Evolutionary conservation across 805 yeast genomes (phyloP).

Genomic region (Lachancea fermentati): DNA sequence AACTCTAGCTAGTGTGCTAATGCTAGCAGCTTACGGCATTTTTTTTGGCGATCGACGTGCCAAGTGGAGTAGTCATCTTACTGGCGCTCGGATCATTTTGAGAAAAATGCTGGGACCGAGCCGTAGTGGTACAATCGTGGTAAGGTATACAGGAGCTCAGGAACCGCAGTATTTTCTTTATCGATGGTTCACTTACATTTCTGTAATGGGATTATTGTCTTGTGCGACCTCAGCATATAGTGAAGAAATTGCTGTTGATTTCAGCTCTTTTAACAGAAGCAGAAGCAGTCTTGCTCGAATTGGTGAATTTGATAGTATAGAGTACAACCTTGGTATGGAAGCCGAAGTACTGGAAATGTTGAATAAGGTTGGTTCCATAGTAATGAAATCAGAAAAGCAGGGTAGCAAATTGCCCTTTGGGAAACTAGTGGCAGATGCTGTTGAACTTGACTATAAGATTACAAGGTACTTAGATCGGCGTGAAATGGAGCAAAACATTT

Average conservation of each 20-base stretch:
- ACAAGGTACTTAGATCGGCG: conserved; percentile 19
- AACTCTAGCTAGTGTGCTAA: conserved; percentile 37
- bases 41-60: conserved; percentile 38
- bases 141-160: neutral
- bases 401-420: neutral
- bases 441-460: conserved; percentile 36
- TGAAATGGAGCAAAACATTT: neutral
- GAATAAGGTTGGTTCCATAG: conserved; percentile 39
- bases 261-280: neutral
- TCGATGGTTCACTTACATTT: conserved; percentile 66
- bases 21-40: conserved; percentile 54
- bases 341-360: conserved; percentile 52
- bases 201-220: conserved; percentile 57
- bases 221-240: conserved; percentile 34
- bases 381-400: conserved; percentile 25
- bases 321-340: conserved; percentile 51
- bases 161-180: conserved; percentile 41
- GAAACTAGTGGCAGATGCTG: conserved; percentile 23
- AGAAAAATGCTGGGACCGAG: conserved; percentile 1
- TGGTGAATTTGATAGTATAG: neutral
- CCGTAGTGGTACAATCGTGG: neutral
- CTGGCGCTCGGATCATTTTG: conserved; percentile 9
- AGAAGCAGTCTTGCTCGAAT: neutral
- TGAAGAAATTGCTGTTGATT: neutral
- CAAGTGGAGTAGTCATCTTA: conserved; percentile 57